Evolutionary conservation across 2,329 filamentous ascomycete genomes (phyloP).

Genomic region (Endoconidiophora polonica): DNA sequence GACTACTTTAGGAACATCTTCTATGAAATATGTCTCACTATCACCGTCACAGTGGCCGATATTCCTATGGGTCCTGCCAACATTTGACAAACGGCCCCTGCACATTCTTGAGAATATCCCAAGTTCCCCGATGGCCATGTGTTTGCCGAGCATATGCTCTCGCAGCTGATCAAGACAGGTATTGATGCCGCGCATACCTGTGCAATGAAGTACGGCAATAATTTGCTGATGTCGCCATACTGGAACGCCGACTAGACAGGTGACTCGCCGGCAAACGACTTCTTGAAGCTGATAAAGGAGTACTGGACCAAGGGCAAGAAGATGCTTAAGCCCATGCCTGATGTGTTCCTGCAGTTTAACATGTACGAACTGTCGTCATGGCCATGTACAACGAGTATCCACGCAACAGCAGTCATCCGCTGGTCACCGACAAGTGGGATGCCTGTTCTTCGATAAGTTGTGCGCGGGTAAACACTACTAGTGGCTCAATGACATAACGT

Average conservation of each 20-base stretch:
- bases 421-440: slow-evolving; percentile 19
- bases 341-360: slow-evolving; percentile 18
- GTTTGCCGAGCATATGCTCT: slow-evolving; percentile 17
- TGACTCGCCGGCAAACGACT: slow-evolving; percentile 16
- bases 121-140: slow-evolving; percentile 17
- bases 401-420: slow-evolving; percentile 18
- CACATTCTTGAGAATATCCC: slow-evolving; percentile 16
- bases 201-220: slow-evolving; percentile 18
- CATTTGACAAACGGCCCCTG: slow-evolving; percentile 18
- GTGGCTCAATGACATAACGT: neutral
- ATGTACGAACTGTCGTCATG: slow-evolving; percentile 20
- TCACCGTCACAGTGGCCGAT: slow-evolving; percentile 17
- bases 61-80: slow-evolving; percentile 18
- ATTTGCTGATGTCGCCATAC: slow-evolving; percentile 19
- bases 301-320: slow-evolving; percentile 18
- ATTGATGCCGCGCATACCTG: slow-evolving; percentile 18
- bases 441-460: slow-evolving; percentile 17
- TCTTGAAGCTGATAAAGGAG: slow-evolving; percentile 18
- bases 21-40: slow-evolving; percentile 18
- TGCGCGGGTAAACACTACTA: slow-evolving; percentile 13
- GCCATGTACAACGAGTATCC: slow-evolving; percentile 19
- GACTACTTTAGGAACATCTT: slow-evolving; percentile 20
- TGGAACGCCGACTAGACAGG: slow-evolving; percentile 17
- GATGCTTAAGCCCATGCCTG: slow-evolving; percentile 16
- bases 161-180: slow-evolving; percentile 15